Conservation (phyloP, 176 grass and related monocot genomes). For the Areca catechu region DNA sequence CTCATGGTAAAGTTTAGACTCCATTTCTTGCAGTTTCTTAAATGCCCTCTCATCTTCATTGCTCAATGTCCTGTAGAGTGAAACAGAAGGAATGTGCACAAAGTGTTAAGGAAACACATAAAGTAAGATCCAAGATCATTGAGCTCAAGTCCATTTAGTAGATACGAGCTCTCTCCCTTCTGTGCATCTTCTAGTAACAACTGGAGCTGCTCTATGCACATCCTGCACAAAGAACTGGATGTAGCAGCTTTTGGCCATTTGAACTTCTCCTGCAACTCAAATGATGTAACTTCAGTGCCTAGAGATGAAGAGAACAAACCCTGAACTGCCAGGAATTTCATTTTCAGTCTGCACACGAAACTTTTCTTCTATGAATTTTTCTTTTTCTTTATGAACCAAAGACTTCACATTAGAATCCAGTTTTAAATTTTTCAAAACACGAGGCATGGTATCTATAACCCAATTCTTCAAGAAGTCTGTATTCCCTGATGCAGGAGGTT, state of each 20-base stretch:
- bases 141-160: slow-evolving; percentile 32
- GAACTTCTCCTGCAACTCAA: slow-evolving; percentile 98
- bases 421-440: slow-evolving; percentile 76
- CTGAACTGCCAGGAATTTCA: slow-evolving; percentile 92
- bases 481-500: slow-evolving; percentile 37
- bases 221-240: slow-evolving; percentile 53
- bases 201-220: slow-evolving; percentile 80
- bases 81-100: slow-evolving; percentile 91
- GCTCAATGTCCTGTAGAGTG: slow-evolving; percentile 68
- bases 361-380: slow-evolving; percentile 63
- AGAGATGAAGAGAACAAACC: slow-evolving; percentile 90
- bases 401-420: slow-evolving; percentile 44
- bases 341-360: slow-evolving; percentile 73
- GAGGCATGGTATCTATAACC: slow-evolving; percentile 85
- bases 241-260: slow-evolving; percentile 91
- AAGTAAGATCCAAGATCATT: slow-evolving; percentile 80
- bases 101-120: slow-evolving; percentile 71
- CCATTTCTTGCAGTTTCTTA: slow-evolving; percentile 56
- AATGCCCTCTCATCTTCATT: slow-evolving; percentile 82
- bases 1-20: slow-evolving; percentile 65
- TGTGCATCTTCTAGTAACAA: slow-evolving; percentile 89
- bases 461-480: slow-evolving; percentile 76
- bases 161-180: slow-evolving; percentile 43
- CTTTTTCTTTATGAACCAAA: slow-evolving; percentile 50
- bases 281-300: slow-evolving; percentile 92